phyloP scores from a whole-genome alignment of 129 eudicot genomes.

The Calendula officinalis region DNA sequence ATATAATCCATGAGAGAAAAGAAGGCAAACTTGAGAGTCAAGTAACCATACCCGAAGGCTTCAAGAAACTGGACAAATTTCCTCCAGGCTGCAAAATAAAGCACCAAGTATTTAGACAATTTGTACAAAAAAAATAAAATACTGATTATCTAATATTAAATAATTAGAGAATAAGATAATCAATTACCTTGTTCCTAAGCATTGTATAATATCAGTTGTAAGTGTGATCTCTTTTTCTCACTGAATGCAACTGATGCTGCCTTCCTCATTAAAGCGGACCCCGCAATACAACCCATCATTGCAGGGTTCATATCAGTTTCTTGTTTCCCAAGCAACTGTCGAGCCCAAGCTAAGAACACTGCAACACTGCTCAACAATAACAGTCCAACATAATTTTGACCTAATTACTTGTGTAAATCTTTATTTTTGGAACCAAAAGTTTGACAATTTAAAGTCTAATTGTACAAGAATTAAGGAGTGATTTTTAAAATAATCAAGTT shows the following conservation, averaged over 20 bases:
- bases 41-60: neutral
- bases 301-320: conserved; percentile 47
- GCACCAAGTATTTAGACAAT: conserved; percentile 4
- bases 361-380: conserved; percentile 66
- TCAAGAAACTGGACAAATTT: conserved; percentile 53
- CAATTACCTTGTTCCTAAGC: conserved; percentile 74
- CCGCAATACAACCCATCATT: conserved; percentile 75
- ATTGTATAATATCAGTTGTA: conserved; percentile 80
- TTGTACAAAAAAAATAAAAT: neutral
- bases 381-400: neutral
- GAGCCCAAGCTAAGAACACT: conserved; percentile 84
- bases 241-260: conserved; percentile 85
- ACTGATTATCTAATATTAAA: neutral
- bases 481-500: conserved; percentile 15
- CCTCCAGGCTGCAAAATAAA: conserved; percentile 74
- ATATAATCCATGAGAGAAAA: neutral
- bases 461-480: neutral
- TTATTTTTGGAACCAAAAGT: neutral
- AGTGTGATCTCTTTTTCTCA: conserved; percentile 80
- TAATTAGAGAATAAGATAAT: neutral
- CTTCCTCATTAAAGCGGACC: conserved; percentile 74
- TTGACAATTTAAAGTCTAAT: neutral
- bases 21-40: conserved; percentile 3
- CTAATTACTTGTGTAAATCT: neutral
- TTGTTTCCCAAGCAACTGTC: conserved; percentile 44